Percentiles rank a stretch among this genome's conserved stretches.
These are phyloP conservation scores for Globisporangium spiculum DNA, from an alignment of 352 stramenopile species.

Conservation along the genomic window DNA sequence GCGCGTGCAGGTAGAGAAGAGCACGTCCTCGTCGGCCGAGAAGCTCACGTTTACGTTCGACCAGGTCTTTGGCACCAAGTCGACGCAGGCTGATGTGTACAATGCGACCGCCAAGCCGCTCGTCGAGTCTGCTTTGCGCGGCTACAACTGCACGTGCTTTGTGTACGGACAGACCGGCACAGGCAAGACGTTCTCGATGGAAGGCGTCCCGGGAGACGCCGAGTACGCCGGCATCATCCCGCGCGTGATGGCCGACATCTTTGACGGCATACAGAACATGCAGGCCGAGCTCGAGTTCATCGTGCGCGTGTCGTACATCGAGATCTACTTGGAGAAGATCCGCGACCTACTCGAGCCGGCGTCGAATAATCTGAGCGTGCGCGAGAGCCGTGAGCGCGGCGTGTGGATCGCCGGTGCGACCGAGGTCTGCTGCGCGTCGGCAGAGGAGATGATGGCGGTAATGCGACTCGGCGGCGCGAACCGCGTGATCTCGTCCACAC, in stretches of 20 bases:
- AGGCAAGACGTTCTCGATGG: constrained; percentile 94
- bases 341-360: constrained; percentile 89
- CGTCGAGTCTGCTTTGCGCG: constrained; percentile 54
- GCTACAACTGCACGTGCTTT: constrained; percentile 92
- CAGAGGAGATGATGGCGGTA: constrained; percentile 75
- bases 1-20: constrained; percentile 28
- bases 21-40: constrained; percentile 11
- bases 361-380: constrained; percentile 57
- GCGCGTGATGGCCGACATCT: constrained; percentile 72
- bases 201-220: constrained; percentile 59
- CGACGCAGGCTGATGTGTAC: constrained; percentile 69
- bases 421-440: constrained; percentile 55
- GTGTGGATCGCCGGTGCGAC: constrained; percentile 64
- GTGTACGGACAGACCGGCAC: constrained; percentile 91
- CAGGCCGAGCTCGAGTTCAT: constrained; percentile 89
- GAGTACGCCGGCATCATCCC: constrained; percentile 73
- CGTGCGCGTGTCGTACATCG: constrained; percentile 96
- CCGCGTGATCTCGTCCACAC: constrained; percentile 80
- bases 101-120: constrained; percentile 57
- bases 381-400: constrained; percentile 56
- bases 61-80: constrained; percentile 53
- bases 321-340: constrained; percentile 99
- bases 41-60: constrained; percentile 75
- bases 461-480: constrained; percentile 93
- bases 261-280: constrained; percentile 65